phyloP scores from a whole-genome alignment of 768 basidiomycete genomes.

The Lactarius trivialis region DNA sequence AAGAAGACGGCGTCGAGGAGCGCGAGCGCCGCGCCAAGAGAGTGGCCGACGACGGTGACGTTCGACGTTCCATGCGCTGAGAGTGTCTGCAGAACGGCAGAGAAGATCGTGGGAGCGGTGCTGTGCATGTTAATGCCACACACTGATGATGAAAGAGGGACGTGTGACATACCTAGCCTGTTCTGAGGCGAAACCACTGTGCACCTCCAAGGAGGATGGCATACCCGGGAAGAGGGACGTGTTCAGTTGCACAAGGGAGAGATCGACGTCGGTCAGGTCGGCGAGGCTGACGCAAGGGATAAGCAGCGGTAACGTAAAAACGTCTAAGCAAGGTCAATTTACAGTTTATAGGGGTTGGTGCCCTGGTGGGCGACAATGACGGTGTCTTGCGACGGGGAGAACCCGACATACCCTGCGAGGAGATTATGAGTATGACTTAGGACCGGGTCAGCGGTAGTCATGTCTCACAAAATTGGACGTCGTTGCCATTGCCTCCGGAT shows the following conservation, averaged over 20 bases:
- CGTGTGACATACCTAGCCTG: slow-evolving; percentile 39
- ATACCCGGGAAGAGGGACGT: slow-evolving; percentile 46
- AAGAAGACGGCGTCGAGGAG: slow-evolving; percentile 28
- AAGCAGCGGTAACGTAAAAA: not conserved
- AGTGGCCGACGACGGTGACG: slow-evolving; percentile 18
- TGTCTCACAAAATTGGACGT: slow-evolving; percentile 38
- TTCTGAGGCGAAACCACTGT: slow-evolving; percentile 40
- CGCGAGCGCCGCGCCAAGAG: slow-evolving; percentile 25
- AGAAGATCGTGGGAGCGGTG: not conserved
- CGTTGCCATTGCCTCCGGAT: slow-evolving; percentile 41
- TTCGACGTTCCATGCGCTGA: not conserved
- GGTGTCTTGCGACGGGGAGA: slow-evolving; percentile 34
- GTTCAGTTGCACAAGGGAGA: slow-evolving; percentile 33
- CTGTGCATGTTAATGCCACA: not conserved
- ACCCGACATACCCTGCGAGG: slow-evolving; percentile 48
- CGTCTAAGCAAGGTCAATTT: not conserved
- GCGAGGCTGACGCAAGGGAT: slow-evolving; percentile 27
- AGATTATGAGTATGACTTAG: not conserved
- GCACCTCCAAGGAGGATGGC: slow-evolving; percentile 35
- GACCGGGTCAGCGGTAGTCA: not conserved
- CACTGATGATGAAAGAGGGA: too few relatives aligned
- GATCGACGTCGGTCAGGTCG: slow-evolving; percentile 38
- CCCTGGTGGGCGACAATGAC: slow-evolving; percentile 37
- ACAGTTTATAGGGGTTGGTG: slow-evolving; percentile 32
- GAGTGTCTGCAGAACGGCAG: not conserved